These are phyloP conservation scores for Royoungia palumana DNA, from an alignment of 768 basidiomycete genomes.

Conservation along the genomic window DNA sequence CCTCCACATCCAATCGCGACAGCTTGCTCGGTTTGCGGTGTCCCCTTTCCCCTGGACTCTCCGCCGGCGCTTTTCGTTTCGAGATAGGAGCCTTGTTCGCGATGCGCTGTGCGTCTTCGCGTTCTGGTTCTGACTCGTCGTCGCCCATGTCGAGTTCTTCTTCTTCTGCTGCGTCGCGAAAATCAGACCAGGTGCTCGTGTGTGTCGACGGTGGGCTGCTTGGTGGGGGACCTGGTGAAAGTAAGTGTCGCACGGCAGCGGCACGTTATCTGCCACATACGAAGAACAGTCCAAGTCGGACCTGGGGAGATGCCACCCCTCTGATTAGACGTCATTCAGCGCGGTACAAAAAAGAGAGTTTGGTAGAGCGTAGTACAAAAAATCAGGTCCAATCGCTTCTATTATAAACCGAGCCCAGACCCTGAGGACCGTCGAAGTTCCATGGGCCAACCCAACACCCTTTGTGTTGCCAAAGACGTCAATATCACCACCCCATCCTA, in stretches of 20 bases:
- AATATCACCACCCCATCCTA: too few species aligned
- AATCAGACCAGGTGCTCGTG: conserved; percentile 12
- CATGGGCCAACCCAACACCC: too few species aligned
- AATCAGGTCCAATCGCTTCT: too few species aligned
- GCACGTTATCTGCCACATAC: conserved; percentile 16
- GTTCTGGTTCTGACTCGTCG: conserved; percentile 17
- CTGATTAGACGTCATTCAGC: neutral
- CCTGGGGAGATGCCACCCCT: conserved; percentile 19
- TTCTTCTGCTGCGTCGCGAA: conserved; percentile 9
- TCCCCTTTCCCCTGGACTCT: neutral
- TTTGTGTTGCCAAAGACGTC: too few species aligned
- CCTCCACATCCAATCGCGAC: conserved; percentile 16
- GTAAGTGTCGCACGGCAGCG: neutral
- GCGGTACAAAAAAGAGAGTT: too few species aligned
- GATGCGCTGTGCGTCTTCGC: neutral
- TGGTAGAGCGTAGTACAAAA: too few species aligned
- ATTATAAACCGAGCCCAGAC: too few species aligned
- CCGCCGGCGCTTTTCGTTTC: conserved; percentile 26
- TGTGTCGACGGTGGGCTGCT: conserved; percentile 18
- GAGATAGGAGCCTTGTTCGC: conserved; percentile 11
- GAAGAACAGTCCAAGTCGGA: conserved; percentile 26
- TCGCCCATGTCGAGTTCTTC: conserved; percentile 18
- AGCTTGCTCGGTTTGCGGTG: conserved; percentile 16
- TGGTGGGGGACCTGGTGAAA: conserved; percentile 17
- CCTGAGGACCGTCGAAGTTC: too few species aligned